These are phyloP conservation scores for Sclerotinia glacialis DNA, from an alignment of 2,329 filamentous ascomycete genomes.

Conservation along the genomic window DNA sequence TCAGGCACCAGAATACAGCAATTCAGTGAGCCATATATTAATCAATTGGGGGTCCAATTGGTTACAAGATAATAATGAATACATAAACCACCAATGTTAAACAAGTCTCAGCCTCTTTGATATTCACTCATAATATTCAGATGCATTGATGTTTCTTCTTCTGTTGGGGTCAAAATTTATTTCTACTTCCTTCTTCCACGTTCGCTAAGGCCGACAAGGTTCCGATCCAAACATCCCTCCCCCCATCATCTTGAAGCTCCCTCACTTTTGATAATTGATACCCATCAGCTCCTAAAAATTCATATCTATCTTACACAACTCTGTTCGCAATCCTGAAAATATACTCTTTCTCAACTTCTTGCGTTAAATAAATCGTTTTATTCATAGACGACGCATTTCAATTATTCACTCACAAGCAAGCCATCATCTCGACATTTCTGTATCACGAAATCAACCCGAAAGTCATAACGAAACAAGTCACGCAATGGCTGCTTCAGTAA, in stretches of 20 bases:
- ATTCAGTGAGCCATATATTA: neutral
- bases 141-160: neutral
- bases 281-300: conserved; percentile 1
- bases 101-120: neutral
- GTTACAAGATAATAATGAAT: neutral
- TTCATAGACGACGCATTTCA: neutral
- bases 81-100: neutral
- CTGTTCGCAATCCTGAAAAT: conserved; percentile 3
- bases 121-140: neutral
- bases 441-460: conserved; percentile 20
- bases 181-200: conserved; percentile 22
- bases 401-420: neutral
- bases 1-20: neutral
- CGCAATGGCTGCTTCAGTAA: conserved; percentile 61
- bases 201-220: conserved; percentile 24
- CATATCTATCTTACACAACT: neutral
- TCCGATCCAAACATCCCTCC: conserved; percentile 13
- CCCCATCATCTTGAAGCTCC: conserved; percentile 8
- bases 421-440: conserved; percentile 4
- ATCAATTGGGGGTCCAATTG: neutral
- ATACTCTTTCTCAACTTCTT: neutral
- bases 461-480: conserved; percentile 6
- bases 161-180: neutral
- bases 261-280: conserved; percentile 13
- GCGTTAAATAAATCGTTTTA: neutral